Base-by-base conservation (phyloP, 2,329 filamentous ascomycete genomes). In the Cordyceps tenuipes region DNA sequence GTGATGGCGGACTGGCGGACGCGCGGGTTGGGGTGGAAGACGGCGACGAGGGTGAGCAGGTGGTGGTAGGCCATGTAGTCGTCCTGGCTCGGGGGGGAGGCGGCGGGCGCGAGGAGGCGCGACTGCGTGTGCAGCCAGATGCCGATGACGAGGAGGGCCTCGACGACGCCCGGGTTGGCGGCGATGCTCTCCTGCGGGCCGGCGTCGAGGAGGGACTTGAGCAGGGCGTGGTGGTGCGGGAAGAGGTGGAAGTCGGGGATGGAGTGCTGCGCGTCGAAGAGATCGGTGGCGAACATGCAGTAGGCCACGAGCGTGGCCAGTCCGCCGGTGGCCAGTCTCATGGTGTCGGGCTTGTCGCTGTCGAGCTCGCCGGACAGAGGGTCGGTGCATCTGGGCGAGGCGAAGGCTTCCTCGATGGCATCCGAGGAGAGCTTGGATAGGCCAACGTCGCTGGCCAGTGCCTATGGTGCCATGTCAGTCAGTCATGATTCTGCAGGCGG, bases 31-130 rank as follows among this genome's bases (percentile, higher is more conserved):
- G 79, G 79, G 67, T 86, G 83, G 64, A 84, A 84, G 39, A 84
- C 77, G 29, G 81, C 77, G 50, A 83, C 73, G 41, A 85, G 76
- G 0, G 82, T 84, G 21, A 84, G 64, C 62, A 81, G 71, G 69
- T 87, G 84, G 63, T 85, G 80, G 68, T 86, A 84, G 2, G 79
- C 73, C 76, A 87, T 83, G 63, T 81, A 84, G 44, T 78, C 76
- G 5, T 8, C 5, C 29, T 29, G 26, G 69, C n/a, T 73, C 53
- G 71, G 72, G 57, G 66, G 57, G 66, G 71, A 72, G 57, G 66
- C 71, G 57, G 67, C 69, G 56, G 63, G 72, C 57, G 61, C 65
- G 41, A 65, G 70, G 59, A 82, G 71, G 34, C 75, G 73, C 61
- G 79, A 75, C 64, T 77, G 75, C 57, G 81, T 75, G 49, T 84